A percentile compares a stretch with the other conserved stretches of the same genome.
phyloP scores from a whole-genome alignment of 2,329 filamentous ascomycete species.

The Fusarium stilboides region DNA sequence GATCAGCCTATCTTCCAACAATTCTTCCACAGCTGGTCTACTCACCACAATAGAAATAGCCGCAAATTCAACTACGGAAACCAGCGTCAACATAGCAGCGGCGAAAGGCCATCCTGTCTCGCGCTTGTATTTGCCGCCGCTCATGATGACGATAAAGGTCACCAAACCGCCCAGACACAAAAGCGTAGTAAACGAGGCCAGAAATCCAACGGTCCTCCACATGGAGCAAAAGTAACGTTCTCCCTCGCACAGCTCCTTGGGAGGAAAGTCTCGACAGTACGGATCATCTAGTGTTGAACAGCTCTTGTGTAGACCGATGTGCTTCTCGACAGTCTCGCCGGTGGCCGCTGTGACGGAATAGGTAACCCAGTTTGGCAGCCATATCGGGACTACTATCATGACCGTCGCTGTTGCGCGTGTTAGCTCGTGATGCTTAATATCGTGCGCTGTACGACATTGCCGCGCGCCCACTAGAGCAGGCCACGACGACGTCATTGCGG shows the following conservation, averaged over 20 bases:
- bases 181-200: constrained; percentile 88
- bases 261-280: constrained; percentile 66
- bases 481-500: constrained; percentile 48
- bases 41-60: constrained; percentile 87
- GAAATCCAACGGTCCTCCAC: constrained; percentile 90
- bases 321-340: constrained; percentile 66
- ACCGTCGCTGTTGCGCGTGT: constrained; percentile 70
- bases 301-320: constrained; percentile 84
- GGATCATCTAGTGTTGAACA: constrained; percentile 79
- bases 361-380: constrained; percentile 79
- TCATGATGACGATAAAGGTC: constrained; percentile 81
- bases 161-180: constrained; percentile 86
- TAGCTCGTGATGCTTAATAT: constrained; percentile 46
- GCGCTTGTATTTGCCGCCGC: constrained; percentile 83
- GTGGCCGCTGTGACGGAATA: constrained; percentile 69
- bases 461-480: constrained; percentile 6
- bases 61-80: constrained; percentile 79
- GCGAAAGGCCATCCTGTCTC: constrained; percentile 88
- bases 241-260: constrained; percentile 54
- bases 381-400: constrained; percentile 79
- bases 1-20: constrained; percentile 14
- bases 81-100: constrained; percentile 73
- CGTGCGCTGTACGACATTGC: background rate
- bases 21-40: constrained; percentile 35
- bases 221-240: constrained; percentile 88